Evolutionary conservation across 179 eudicot genomes (phyloP).

Genomic region (Silene coronaria): DNA sequence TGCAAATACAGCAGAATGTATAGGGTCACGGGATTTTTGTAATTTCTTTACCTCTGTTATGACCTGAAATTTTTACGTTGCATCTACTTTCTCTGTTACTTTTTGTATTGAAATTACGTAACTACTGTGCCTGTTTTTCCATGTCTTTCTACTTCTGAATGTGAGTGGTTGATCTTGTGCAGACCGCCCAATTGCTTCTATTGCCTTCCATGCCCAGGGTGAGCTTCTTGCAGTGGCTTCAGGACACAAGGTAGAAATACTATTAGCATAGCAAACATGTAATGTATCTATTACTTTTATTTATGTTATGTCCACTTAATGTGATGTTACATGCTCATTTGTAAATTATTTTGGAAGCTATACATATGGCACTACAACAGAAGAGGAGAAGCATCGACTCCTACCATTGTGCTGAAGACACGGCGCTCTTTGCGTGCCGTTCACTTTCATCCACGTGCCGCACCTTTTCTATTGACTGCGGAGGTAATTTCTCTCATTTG

Average conservation of each 20-base stretch:
- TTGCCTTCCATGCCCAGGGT: constrained; percentile 96
- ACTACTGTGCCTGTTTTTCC: not conserved
- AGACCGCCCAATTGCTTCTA: constrained; percentile 98
- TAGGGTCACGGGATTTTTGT: constrained; percentile 87
- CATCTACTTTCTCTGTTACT: not conserved
- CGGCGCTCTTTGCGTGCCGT: constrained; percentile 93
- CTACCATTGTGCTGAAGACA: constrained; percentile 76
- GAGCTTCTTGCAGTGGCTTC: constrained; percentile 97
- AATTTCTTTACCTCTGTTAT: constrained; percentile 24
- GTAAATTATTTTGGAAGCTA: constrained; percentile 36
- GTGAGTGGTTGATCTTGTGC: constrained; percentile 21
- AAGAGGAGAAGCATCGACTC: constrained; percentile 59
- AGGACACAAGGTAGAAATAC: constrained; percentile 77
- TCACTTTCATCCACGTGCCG: constrained; percentile 92
- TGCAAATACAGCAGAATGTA: constrained; percentile 79
- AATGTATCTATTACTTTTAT: constrained; percentile 6
- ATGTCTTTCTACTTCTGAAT: constrained; percentile 1
- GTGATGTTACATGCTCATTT: constrained; percentile 16
- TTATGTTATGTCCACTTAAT: constrained; percentile 10
- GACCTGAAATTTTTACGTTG: not conserved
- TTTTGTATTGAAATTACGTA: not conserved
- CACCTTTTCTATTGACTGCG: constrained; percentile 84
- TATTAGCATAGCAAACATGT: not conserved
- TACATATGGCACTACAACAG: constrained; percentile 83
- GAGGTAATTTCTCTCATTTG: constrained; percentile 41